phyloP scores from a whole-genome alignment of 2,329 filamentous ascomycete genomes.

The Alternaria novae-zelandiae region DNA sequence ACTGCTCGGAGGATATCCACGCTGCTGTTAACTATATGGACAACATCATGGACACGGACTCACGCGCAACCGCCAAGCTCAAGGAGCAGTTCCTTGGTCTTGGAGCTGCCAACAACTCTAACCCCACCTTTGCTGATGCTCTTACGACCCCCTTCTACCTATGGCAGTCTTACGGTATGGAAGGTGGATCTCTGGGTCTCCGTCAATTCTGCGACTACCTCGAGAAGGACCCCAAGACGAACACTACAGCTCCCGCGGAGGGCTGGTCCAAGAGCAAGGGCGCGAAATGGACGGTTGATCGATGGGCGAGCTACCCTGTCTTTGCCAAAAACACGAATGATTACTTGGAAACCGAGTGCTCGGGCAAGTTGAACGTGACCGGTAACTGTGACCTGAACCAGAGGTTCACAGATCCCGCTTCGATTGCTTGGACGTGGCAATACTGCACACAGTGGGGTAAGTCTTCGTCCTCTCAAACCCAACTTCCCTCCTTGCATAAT shows the following conservation, averaged over 20 bases:
- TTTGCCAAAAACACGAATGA: slow-evolving; percentile 49
- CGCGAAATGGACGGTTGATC: slow-evolving; percentile 49
- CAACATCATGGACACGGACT: slow-evolving; percentile 47
- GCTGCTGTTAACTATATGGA: slow-evolving; percentile 59
- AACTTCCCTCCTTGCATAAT: background rate
- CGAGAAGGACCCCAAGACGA: slow-evolving; percentile 50
- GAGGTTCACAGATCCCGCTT: slow-evolving; percentile 42
- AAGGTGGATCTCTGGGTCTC: slow-evolving; percentile 43
- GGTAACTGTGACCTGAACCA: slow-evolving; percentile 49
- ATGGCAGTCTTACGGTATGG: slow-evolving; percentile 55
- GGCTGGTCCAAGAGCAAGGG: slow-evolving; percentile 53
- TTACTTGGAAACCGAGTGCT: slow-evolving; percentile 52
- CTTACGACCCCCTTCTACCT: slow-evolving; percentile 49
- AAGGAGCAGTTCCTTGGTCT: slow-evolving; percentile 58
- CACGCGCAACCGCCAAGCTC: slow-evolving; percentile 46
- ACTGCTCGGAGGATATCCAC: slow-evolving; percentile 59
- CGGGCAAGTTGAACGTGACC: slow-evolving; percentile 30
- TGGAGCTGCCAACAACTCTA: slow-evolving; percentile 54
- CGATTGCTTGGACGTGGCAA: slow-evolving; percentile 59
- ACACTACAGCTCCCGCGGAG: slow-evolving; percentile 44
- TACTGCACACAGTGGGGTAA: slow-evolving; percentile 60
- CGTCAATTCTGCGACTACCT: slow-evolving; percentile 56
- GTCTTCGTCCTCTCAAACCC: background rate
- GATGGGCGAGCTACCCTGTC: slow-evolving; percentile 51
- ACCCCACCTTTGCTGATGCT: slow-evolving; percentile 56